Conservation (phyloP, 2,329 filamentous ascomycete species). For the Trichoderma sp. region DNA sequence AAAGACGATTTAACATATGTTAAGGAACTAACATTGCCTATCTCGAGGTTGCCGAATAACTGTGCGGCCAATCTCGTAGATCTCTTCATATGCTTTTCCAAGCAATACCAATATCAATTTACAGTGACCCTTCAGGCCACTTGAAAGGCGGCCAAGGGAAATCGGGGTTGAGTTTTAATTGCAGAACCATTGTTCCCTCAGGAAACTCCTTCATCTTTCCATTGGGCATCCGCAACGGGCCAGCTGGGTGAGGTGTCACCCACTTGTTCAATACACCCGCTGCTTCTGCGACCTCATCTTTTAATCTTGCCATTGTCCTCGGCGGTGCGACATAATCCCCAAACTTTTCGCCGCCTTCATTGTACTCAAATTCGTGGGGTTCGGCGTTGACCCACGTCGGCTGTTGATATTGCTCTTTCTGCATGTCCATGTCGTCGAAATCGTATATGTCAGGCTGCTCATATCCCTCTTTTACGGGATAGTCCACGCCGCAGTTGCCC, state of each 20-base stretch:
- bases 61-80: no score
- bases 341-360: constrained; percentile 25
- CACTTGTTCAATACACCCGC: constrained; percentile 2
- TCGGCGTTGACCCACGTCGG: constrained; percentile 29
- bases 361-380: constrained; percentile 33
- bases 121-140: constrained; percentile 20
- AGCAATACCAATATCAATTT: not conserved
- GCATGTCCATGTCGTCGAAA: constrained; percentile 29
- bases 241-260: not conserved
- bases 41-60: no score
- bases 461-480: constrained; percentile 29
- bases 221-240: constrained; percentile 27
- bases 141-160: constrained; percentile 26
- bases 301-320: not conserved
- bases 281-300: constrained; percentile 14
- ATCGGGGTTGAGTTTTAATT: constrained; percentile 31
- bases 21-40: no score
- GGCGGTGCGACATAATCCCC: not conserved
- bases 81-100: not conserved
- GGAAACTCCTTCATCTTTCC: constrained; percentile 32
- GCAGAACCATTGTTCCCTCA: constrained; percentile 32
- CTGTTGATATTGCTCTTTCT: constrained; percentile 8
- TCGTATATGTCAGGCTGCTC: constrained; percentile 28
- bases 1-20: no score
- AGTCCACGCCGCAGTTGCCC: constrained; percentile 31